Conservation (phyloP, 2,329 filamentous ascomycete genomes). For the Pseudopyrenochaeta lycopersici region DNA sequence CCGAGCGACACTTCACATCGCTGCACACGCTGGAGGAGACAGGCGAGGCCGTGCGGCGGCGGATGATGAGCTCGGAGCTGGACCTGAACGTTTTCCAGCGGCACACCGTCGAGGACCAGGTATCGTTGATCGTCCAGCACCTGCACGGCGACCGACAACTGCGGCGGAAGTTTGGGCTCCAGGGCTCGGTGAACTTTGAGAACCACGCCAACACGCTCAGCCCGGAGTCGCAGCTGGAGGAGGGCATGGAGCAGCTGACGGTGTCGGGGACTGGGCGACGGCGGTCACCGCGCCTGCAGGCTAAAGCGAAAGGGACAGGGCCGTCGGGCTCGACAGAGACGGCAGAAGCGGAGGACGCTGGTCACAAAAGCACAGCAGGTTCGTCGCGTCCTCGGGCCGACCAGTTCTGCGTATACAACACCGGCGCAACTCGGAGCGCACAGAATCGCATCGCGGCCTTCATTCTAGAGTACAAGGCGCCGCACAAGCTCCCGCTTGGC, state of each 20-base stretch:
- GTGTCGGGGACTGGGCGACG: slow-evolving; percentile 5
- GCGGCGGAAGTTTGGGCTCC: slow-evolving; percentile 18
- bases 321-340: background rate
- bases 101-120: slow-evolving; percentile 21
- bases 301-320: slow-evolving; percentile 1
- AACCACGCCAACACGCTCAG: slow-evolving; percentile 32
- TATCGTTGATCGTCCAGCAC: slow-evolving; percentile 18
- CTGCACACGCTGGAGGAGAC: slow-evolving; percentile 22
- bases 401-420: slow-evolving; percentile 49
- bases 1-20: slow-evolving; percentile 23
- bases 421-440: slow-evolving; percentile 8
- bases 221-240: slow-evolving; percentile 18
- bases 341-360: background rate
- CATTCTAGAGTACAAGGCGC: slow-evolving; percentile 58
- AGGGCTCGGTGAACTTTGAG: slow-evolving; percentile 26
- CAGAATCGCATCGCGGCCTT: slow-evolving; percentile 31
- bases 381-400: slow-evolving; percentile 37
- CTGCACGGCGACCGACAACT: slow-evolving; percentile 15
- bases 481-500: slow-evolving; percentile 55
- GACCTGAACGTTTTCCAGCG: slow-evolving; percentile 26
- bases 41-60: slow-evolving; percentile 13
- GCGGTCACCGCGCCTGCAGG: slow-evolving; percentile 23
- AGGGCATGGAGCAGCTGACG: slow-evolving; percentile 19
- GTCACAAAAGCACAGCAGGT: slow-evolving; percentile 4
- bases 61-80: slow-evolving; percentile 25